These are phyloP conservation scores for Nitzschia sp. DNA, from an alignment of 108 stramenopile species.

Conservation along the genomic window DNA sequence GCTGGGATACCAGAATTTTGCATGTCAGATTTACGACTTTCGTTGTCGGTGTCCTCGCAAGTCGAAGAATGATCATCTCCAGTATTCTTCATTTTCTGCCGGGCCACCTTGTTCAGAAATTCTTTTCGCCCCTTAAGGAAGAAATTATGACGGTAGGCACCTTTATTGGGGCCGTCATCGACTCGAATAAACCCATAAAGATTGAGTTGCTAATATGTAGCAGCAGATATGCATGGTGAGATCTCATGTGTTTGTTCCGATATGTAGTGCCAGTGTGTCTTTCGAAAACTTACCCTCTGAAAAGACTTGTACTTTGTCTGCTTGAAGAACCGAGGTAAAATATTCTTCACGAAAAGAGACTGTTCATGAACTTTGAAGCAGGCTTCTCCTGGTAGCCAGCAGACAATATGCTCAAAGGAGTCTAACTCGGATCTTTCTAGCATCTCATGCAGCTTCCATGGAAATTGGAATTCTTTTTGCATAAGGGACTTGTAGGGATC, in stretches of 20 bases:
- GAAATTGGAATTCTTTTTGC: slow-evolving; percentile 38
- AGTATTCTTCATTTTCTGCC: slow-evolving; percentile 24
- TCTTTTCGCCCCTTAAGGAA: slow-evolving; percentile 29
- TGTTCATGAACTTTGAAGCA: slow-evolving; percentile 64
- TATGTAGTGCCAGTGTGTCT: neutral
- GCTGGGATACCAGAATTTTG: slow-evolving; percentile 4
- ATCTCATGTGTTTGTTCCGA: neutral
- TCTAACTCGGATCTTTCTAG: slow-evolving; percentile 20
- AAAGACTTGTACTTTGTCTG: slow-evolving; percentile 54
- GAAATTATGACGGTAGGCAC: slow-evolving; percentile 33
- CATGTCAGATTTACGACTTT: neutral
- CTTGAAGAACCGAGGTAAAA: slow-evolving; percentile 56
- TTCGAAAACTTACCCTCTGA: slow-evolving; percentile 13
- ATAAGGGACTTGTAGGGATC: slow-evolving; percentile 19
- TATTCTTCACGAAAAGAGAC: slow-evolving; percentile 46
- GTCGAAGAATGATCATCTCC: neutral
- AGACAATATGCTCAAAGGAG: slow-evolving; percentile 26
- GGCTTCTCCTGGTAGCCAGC: slow-evolving; percentile 45
- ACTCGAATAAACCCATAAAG: slow-evolving; percentile 32
- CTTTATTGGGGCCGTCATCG: slow-evolving; percentile 46
- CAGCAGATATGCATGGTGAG: neutral
- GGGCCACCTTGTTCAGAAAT: slow-evolving; percentile 20
- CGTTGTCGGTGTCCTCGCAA: neutral
- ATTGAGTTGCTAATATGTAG: slow-evolving; percentile 48
- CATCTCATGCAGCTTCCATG: slow-evolving; percentile 44